Base-by-base conservation (phyloP, 106 monocot genomes). In the Phalaenopsis equestris region DNA sequence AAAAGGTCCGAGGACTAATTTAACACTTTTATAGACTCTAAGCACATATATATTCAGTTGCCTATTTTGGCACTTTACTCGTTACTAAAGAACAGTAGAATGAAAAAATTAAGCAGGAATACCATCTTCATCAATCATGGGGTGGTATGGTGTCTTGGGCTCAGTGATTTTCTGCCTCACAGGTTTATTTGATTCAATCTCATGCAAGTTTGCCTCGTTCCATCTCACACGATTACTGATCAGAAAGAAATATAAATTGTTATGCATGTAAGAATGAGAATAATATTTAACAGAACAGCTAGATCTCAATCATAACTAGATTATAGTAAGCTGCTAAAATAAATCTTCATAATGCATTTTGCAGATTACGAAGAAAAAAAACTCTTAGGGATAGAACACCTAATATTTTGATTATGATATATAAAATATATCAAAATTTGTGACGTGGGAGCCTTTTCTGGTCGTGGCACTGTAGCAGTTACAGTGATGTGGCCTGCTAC, bases 81-180 rank as follows among this genome's bases (percentile, higher is more conserved):
- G 30, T 30, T 30, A 30, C 8, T 74, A 45, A 42, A 74, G 42
- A 74, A n/a, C 9, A 12, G 43, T 74, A n/a, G 43, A 74, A 37
- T 80, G 0, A 56, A 30, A 56, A 19, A 21, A 67, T 8, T 37
- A 45, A 8, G 41, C 30, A 21, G 23, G 39, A 76, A 79, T 78
- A 89, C 92, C 93, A 73, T 97, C 96, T 41, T 97, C 92, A 83
- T 92, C 94, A 21, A 89, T 80, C 94, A 90, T 94, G 79, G 80
- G 96, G 81, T 94, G 96, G 75, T 92, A 97, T 56, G 96, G 96
- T 43, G 96, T 97, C 87, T 97, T 97, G 67, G 96, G 96, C 83
- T 97, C 96, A 57, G 84, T 97, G 42, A 97, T 97, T 80, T 97
- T 97, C 86, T 97, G 96, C 67, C 96, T 90, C 58, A 94, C 90